Evolutionary conservation across 768 basidiomycete genomes (phyloP).

Genomic region (Sporobolomyces roseus): DNA sequence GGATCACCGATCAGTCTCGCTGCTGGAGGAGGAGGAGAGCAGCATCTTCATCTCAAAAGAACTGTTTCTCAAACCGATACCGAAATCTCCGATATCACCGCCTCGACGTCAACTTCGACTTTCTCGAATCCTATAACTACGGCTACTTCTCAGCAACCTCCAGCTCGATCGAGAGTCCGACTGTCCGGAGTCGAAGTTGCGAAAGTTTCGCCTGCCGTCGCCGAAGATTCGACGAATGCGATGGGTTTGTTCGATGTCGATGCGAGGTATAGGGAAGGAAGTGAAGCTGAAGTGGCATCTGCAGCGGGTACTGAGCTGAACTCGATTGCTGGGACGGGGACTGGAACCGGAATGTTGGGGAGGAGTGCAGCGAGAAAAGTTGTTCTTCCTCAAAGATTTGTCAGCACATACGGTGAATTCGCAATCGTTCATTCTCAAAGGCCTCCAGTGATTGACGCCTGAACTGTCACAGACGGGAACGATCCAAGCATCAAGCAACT

Average conservation of each 20-base stretch:
- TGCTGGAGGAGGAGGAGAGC: too few relatives aligned
- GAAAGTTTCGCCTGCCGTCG: constrained; percentile 85
- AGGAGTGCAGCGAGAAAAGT: constrained; percentile 6
- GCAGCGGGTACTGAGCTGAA: constrained; percentile 50
- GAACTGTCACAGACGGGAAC: constrained; percentile 64
- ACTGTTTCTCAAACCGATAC: constrained; percentile 31
- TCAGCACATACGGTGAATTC: constrained; percentile 49
- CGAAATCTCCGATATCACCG: constrained; percentile 13
- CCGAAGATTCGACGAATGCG: constrained; percentile 76
- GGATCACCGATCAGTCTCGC: constrained; percentile 11
- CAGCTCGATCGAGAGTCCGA: constrained; percentile 15
- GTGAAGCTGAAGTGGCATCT: constrained; percentile 48
- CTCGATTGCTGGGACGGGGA: constrained; percentile 50
- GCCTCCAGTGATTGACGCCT: background rate
- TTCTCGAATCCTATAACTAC: constrained; percentile 6
- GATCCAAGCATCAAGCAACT: constrained; percentile 85
- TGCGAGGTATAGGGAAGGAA: constrained; percentile 54
- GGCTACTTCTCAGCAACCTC: background rate
- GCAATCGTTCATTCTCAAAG: too few relatives aligned
- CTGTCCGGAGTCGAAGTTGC: constrained; percentile 63
- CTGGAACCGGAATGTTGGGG: constrained; percentile 50
- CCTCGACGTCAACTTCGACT: constrained; percentile 10
- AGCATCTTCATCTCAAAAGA: constrained; percentile 19
- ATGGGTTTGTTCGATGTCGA: constrained; percentile 76
- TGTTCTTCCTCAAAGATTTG: constrained; percentile 42